Evolutionary conservation across 176 grass and related monocot genomes (phyloP), one percentile per base, ranked within the genome.

Genomic region (Calamus simplicifolius): DNA sequence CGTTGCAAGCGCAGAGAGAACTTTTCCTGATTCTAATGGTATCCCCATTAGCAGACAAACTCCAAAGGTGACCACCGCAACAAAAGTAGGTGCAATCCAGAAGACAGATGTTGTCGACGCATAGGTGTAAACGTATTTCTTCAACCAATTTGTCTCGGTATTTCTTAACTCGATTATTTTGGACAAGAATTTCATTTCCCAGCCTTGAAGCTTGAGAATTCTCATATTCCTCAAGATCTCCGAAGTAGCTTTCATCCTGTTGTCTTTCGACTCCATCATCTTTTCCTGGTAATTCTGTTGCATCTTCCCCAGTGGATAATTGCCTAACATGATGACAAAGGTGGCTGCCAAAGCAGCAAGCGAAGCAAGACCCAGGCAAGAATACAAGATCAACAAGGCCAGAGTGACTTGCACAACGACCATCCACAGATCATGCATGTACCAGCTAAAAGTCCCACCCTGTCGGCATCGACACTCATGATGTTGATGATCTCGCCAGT

Each of bases 181-280:
- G 69, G 79, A 89, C 18, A 95, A 60, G 71, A 95, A 95, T 48
- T 79, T 89, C 90, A 89, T 95, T 43, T 95, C 90, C 90, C 82
- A 95, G 6, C 73, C 90, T 49, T 95, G 85, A 26, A 89, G 53
- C 16, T 89, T 95, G 54, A 95, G 86, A 79, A 81, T 89, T 60
- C 82, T 81, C 85, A 95, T 95, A 82, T 89, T 95, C 52, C 73
- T 73, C 53, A 95, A 66, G 50, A 89, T 85, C 70, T 95, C 82
- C 0, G 86, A 89, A 21, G 78, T 95, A 0, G 79, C 73, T 55
- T 89, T 95, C 90, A 89, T 95, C 73, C 86, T 82, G 13, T 69
- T 56, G 29, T 89, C 90, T 68, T 95, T 95, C 50, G 76, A 76
- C 12, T 89, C 74, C 85, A 95, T 95, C 15, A 86, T 66, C 57